Evolutionary conservation across 768 basidiomycete species (phyloP).

Genomic region (Nidularia sp.): DNA sequence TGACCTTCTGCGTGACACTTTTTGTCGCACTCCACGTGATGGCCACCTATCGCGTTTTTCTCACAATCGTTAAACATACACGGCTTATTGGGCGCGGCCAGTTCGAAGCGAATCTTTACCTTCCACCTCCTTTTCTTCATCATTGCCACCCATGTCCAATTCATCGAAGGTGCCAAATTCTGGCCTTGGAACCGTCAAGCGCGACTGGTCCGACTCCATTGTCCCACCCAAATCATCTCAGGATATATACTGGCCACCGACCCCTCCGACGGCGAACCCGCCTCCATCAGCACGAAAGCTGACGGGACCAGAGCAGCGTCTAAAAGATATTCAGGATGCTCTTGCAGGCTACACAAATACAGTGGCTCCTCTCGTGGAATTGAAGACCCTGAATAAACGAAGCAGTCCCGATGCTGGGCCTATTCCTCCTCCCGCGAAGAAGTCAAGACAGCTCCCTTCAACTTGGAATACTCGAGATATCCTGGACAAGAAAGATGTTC

Average conservation of each 20-base stretch:
- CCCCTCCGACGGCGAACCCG: slow-evolving; percentile 15
- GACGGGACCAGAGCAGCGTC: slow-evolving; percentile 31
- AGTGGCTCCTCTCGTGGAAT: not conserved
- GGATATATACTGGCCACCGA: slow-evolving; percentile 41
- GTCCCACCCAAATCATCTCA: slow-evolving; percentile 28
- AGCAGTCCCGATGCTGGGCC: slow-evolving; percentile 19
- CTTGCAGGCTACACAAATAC: slow-evolving; percentile 24
- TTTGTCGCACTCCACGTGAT: slow-evolving; percentile 13
- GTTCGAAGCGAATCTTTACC: not conserved
- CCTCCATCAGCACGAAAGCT: slow-evolving; percentile 15
- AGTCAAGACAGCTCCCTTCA: slow-evolving; percentile 50
- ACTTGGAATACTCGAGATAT: too few relatives aligned
- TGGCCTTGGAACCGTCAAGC: slow-evolving; percentile 54
- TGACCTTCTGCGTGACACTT: not conserved
- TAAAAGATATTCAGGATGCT: slow-evolving; percentile 58
- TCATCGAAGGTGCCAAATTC: slow-evolving; percentile 35
- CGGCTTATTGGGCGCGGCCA: not conserved
- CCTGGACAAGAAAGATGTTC: slow-evolving; percentile 25
- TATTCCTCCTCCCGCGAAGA: slow-evolving; percentile 34
- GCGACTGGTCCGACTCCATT: slow-evolving; percentile 54
- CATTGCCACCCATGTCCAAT: slow-evolving; percentile 17
- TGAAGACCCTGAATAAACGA: slow-evolving; percentile 34
- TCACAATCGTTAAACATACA: slow-evolving; percentile 1
- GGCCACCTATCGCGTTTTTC: slow-evolving; percentile 12
- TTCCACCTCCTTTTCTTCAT: not conserved